A percentile compares a stretch with the other conserved stretches of the same genome.
Conservation (phyloP, 805 yeast genomes). For the Candida pini region DNA sequence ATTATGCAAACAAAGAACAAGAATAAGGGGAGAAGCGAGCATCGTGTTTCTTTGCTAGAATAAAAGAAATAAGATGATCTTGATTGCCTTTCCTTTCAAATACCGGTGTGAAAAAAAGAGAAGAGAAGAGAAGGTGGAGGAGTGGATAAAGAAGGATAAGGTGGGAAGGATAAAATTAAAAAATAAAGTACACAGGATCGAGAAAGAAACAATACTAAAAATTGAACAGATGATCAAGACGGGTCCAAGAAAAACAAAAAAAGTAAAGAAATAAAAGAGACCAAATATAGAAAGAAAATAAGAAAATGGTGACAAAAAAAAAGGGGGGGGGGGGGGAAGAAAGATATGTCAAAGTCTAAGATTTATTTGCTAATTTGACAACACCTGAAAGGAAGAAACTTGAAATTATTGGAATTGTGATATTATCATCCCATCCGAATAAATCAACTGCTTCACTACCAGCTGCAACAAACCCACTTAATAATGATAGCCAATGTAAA, state of each 20-base stretch:
- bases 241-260: not conserved
- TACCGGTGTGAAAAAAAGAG: too few relatives aligned
- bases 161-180: not conserved
- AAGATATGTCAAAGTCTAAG: not conserved
- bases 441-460: slow-evolving; percentile 79
- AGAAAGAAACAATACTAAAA: not conserved
- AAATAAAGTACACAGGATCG: not conserved
- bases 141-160: not conserved
- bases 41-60: too few relatives aligned
- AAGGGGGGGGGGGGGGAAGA: not conserved
- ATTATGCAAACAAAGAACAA: too few relatives aligned
- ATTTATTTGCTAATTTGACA: slow-evolving; percentile 14
- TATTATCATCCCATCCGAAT: slow-evolving; percentile 80
- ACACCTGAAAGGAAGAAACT: slow-evolving; percentile 47
- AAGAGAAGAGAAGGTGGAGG: too few relatives aligned
- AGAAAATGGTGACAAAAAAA: not conserved
- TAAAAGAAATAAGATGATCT: too few relatives aligned
- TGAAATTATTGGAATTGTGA: slow-evolving; percentile 88
- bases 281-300: not conserved
- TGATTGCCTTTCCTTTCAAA: too few relatives aligned
- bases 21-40: too few relatives aligned
- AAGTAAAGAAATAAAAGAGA: not conserved
- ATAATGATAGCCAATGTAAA: slow-evolving; percentile 46
- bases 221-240: too few relatives aligned
- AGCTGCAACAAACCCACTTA: slow-evolving; percentile 80